These are phyloP conservation scores for Phytopythium vexans DNA, from an alignment of 352 stramenopile genomes.

Conservation along the genomic window DNA sequence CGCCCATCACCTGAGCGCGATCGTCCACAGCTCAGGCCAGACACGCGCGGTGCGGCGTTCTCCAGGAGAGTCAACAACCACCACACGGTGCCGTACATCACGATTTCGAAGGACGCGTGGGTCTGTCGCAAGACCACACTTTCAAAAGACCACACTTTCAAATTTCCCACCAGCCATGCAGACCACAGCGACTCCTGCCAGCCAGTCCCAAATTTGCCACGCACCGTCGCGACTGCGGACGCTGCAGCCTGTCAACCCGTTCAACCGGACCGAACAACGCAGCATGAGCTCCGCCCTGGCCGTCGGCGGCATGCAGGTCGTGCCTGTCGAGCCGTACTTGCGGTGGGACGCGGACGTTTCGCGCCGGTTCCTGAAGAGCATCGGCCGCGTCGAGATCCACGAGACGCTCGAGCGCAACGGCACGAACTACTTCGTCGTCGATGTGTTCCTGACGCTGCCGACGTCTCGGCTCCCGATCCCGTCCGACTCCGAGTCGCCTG, in stretches of 20 bases:
- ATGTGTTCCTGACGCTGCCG: slow-evolving; percentile 30
- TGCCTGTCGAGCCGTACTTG: slow-evolving; percentile 22
- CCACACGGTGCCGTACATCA: too few species aligned
- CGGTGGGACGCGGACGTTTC: slow-evolving; percentile 19
- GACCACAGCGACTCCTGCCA: too few species aligned
- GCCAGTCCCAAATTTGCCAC: neutral
- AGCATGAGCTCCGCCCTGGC: neutral
- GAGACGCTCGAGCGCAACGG: slow-evolving; percentile 16
- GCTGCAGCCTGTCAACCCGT: slow-evolving; percentile 1
- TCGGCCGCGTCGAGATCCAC: slow-evolving; percentile 43
- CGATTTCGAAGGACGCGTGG: too few species aligned
- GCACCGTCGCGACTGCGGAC: neutral
- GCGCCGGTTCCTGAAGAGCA: slow-evolving; percentile 28
- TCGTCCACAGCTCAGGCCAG: too few species aligned
- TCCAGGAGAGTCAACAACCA: too few species aligned
- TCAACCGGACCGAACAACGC: neutral
- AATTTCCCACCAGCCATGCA: too few species aligned
- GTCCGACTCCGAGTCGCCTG: slow-evolving; percentile 7
- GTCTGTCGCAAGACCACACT: too few species aligned
- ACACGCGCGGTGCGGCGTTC: too few species aligned
- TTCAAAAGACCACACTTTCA: too few species aligned
- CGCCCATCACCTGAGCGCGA: too few species aligned
- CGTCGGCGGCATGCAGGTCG: neutral
- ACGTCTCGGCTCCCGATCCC: slow-evolving; percentile 19
- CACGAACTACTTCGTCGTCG: slow-evolving; percentile 37